These are phyloP conservation scores for Viola odorata DNA, from an alignment of 345 rosid genomes.

Conservation along the genomic window DNA sequence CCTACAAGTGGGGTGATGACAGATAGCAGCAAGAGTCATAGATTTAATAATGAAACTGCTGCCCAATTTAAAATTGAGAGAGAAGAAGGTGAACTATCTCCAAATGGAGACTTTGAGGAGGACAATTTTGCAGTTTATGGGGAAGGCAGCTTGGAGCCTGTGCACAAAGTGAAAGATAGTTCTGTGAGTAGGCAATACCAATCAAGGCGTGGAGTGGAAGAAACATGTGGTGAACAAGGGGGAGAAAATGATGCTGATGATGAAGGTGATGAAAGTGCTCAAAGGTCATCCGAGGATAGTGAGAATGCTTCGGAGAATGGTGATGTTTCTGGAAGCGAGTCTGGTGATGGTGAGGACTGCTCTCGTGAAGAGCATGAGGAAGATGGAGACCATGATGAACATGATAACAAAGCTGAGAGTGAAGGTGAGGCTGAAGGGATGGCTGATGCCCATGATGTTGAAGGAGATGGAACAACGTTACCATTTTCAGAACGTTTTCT, in stretches of 20 bases:
- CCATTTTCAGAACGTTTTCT: constrained; percentile 71
- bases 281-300: constrained; percentile 77
- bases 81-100: constrained; percentile 98
- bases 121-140: constrained; percentile 74
- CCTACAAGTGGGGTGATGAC: constrained; percentile 47
- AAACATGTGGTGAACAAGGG: constrained; percentile 43
- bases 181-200: constrained; percentile 40
- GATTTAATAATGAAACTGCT: constrained; percentile 43
- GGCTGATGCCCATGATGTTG: constrained; percentile 71
- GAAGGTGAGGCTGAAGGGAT: constrained; percentile 94
- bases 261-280: constrained; percentile 84
- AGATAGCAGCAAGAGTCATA: constrained; percentile 40
- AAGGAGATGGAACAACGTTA: constrained; percentile 54
- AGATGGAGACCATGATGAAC: constrained; percentile 59
- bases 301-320: constrained; percentile 87
- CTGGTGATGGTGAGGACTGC: constrained; percentile 77
- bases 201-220: constrained; percentile 44
- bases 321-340: constrained; percentile 83
- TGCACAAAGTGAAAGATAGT: constrained; percentile 47
- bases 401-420: constrained; percentile 75
- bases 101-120: constrained; percentile 88
- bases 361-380: constrained; percentile 80
- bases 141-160: constrained; percentile 51
- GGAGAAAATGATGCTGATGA: constrained; percentile 78
- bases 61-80: constrained; percentile 69